These are phyloP conservation scores for Paramecium biaurelia DNA, from an alignment of 73 alveolate genomes.

Conservation along the genomic window DNA sequence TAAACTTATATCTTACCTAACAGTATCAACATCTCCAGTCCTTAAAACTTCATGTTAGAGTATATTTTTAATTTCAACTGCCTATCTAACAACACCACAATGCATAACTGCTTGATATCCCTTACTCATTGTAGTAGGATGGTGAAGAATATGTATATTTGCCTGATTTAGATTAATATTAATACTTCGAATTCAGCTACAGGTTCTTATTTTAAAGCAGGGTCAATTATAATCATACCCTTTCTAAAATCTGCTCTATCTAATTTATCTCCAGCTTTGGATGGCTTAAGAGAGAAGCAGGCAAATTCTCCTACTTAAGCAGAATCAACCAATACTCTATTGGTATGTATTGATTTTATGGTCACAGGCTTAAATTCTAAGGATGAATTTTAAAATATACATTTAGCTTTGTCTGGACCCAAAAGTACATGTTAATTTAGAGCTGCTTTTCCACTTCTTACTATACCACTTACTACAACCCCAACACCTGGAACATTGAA, in stretches of 20 bases:
- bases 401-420: conserved; percentile 87
- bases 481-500: conserved; percentile 90
- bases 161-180: conserved; percentile 39
- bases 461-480: conserved; percentile 83
- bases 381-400: not conserved
- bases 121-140: conserved; percentile 87
- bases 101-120: conserved; percentile 40
- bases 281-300: conserved; percentile 87
- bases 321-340: conserved; percentile 78
- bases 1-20: not conserved
- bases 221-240: conserved; percentile 89
- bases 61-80: conserved; percentile 4
- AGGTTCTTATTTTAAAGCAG: conserved; percentile 70
- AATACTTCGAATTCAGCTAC: conserved; percentile 79
- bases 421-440: conserved; percentile 71
- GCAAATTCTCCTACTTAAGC: conserved; percentile 86
- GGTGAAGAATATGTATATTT: conserved; percentile 95
- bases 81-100: conserved; percentile 39
- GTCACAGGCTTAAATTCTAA: conserved; percentile 76
- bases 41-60: not conserved
- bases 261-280: conserved; percentile 84
- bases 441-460: conserved; percentile 83
- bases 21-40: conserved; percentile 12
- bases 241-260: conserved; percentile 86
- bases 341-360: conserved; percentile 83